Base-by-base conservation (phyloP, 2,329 filamentous ascomycete genomes). In the Xylaria sp. region DNA sequence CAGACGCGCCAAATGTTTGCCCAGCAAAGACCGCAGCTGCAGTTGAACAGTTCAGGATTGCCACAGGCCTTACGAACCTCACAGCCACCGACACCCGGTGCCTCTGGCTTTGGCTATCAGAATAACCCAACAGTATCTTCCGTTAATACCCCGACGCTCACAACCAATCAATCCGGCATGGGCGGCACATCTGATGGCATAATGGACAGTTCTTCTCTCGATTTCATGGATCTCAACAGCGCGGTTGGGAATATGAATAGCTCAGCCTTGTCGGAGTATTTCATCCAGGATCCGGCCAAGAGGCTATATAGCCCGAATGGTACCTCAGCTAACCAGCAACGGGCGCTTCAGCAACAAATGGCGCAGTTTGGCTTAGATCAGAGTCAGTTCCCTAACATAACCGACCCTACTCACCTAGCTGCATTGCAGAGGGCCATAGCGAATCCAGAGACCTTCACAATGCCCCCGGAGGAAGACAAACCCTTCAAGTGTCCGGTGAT, bases 401-500 rank as follows among this genome's bases (percentile, higher is more conserved):
- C 88, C 67, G 90, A 94, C 68, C 84, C 93, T 60, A 90, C 83
- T 54, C 81, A 83, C 47, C 54, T 75, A 58, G 77, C 80, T 19
- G 74, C 86, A n/a, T 74, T 87, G 40, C 83, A 86, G 67, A 81
- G 85, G 51, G 73, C 73, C 15, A 73, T 75, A 37, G 71, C 71
- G 9, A 75, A 74, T 44, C 79, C 86, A 56, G 83, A 83, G 31
- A 83, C 80, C n/a, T 80, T 89, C 74, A 83, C 87, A 77, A 83
- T 88, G 73, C 83, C 85, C 60, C 90, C 90, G 15, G 94, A 98
- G 74, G 94, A 99, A 75, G 92, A 96, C 72, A 99, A 98, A 79
- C 95, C 95, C 0, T 99, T 97, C 83, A 91, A 93, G 75, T 99
- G 95, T 72, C 95, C 95, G 1, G 95, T 99, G 52, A 96, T 99